Evolutionary conservation across 495 filamentous ascomycete genomes (phyloP).

Genomic region (Hyaloscypha finlandica): DNA sequence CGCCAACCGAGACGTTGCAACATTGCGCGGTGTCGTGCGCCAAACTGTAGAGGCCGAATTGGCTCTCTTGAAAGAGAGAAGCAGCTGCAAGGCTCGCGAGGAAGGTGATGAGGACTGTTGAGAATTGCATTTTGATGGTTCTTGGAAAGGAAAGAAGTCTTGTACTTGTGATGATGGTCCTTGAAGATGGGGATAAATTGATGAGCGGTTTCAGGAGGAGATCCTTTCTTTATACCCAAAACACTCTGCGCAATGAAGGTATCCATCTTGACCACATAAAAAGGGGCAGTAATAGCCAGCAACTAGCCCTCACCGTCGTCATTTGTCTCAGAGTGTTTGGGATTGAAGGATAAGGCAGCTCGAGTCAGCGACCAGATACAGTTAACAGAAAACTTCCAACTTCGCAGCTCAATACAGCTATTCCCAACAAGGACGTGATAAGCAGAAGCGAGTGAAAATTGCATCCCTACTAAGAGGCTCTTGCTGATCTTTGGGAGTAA

Average conservation of each 20-base stretch:
- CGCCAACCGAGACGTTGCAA: too few relatives aligned
- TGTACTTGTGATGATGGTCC: too few relatives aligned
- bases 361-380: not conserved
- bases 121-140: not conserved
- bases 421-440: not conserved
- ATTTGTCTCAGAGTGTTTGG: not conserved
- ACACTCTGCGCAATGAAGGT: not conserved
- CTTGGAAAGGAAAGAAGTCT: too few relatives aligned
- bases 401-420: not conserved
- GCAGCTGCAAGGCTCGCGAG: not conserved
- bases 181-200: not conserved
- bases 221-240: not conserved
- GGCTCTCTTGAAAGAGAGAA: not conserved
- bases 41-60: not conserved
- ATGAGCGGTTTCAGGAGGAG: not conserved
- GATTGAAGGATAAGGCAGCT: not conserved
- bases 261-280: not conserved
- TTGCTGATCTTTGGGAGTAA: not conserved
- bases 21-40: not conserved
- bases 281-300: not conserved
- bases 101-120: not conserved
- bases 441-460: not conserved
- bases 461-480: not conserved
- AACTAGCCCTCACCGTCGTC: not conserved
- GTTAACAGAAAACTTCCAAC: not conserved